Conservation (phyloP, 305 asterid species). For the Petunia hybrid region DNA sequence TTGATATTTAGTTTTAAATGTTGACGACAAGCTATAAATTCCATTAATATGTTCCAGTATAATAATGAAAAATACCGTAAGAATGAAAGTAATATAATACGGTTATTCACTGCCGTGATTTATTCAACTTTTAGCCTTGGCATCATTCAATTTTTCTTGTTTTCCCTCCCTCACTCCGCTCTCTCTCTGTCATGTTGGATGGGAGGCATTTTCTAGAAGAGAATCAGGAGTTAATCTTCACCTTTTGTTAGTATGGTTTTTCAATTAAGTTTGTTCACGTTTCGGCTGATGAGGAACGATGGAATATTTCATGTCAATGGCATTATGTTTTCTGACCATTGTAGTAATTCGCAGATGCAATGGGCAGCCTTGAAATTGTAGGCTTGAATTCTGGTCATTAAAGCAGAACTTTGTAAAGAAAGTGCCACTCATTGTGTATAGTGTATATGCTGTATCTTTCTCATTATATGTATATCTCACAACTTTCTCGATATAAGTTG, state of each 20-base stretch:
- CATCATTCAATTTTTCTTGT: not conserved
- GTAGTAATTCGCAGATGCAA: slow-evolving; percentile 9
- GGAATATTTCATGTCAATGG: not conserved
- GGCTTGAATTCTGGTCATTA: not conserved
- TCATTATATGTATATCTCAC: slow-evolving; percentile 12
- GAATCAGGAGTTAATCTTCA: not conserved
- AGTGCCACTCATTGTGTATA: not conserved
- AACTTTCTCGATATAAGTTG: slow-evolving; percentile 20
- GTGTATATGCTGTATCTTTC: not conserved
- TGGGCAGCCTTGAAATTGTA: not conserved
- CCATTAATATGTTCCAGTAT: not conserved
- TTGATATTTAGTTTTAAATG: slow-evolving; percentile 6
- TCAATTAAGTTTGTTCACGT: not conserved
- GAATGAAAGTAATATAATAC: not conserved
- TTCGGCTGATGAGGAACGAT: not conserved
- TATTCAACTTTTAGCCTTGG: not conserved
- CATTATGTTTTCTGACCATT: not conserved
- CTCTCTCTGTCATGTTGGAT: not conserved
- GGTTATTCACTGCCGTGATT: not conserved
- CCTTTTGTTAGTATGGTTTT: not conserved
- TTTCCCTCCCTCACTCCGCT: not conserved
- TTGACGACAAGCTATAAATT: not conserved
- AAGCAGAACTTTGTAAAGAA: slow-evolving; percentile 1
- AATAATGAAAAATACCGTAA: not conserved
- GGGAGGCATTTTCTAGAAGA: slow-evolving; percentile 1